Conservation (phyloP, 345 rosid genomes). For the Crucihimalaya himalaica region DNA sequence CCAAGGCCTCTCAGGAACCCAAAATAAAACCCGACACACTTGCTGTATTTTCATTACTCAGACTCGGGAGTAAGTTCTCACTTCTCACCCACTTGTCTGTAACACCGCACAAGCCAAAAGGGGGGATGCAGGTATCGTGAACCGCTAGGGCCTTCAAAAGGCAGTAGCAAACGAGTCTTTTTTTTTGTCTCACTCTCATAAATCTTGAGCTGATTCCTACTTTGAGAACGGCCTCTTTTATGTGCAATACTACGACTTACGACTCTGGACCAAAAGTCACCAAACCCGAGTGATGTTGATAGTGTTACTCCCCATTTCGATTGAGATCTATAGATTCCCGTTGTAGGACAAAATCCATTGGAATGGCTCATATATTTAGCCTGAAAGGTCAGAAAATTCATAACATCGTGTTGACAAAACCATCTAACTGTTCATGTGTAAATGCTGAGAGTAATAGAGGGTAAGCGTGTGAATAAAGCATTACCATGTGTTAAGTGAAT, state of each 20-base stretch:
- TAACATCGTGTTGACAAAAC: not conserved
- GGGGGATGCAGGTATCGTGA: constrained; percentile 39
- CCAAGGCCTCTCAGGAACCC: constrained; percentile 33
- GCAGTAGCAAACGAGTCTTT: constrained; percentile 28
- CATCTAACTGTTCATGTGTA: not conserved
- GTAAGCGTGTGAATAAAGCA: not conserved
- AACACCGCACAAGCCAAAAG: constrained; percentile 35
- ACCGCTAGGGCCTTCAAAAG: constrained; percentile 25
- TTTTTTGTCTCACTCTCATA: constrained; percentile 26
- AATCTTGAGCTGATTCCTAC: constrained; percentile 42
- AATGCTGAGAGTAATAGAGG: not conserved
- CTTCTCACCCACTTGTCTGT: constrained; percentile 37
- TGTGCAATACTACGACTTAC: constrained; percentile 42
- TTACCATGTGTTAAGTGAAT: constrained; percentile 43
- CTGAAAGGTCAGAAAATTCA: constrained; percentile 30
- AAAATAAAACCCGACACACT: constrained; percentile 29
- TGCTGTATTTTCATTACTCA: constrained; percentile 30
- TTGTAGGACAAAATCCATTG: constrained; percentile 32
- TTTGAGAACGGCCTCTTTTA: constrained; percentile 36
- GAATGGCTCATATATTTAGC: constrained; percentile 35
- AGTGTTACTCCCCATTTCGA: constrained; percentile 36
- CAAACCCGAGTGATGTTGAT: constrained; percentile 40
- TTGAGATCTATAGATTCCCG: constrained; percentile 38
- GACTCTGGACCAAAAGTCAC: constrained; percentile 34
- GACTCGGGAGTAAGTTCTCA: constrained; percentile 27